Evolutionary conservation across 768 basidiomycete species (phyloP).

Genomic region (Suillus placidus): DNA sequence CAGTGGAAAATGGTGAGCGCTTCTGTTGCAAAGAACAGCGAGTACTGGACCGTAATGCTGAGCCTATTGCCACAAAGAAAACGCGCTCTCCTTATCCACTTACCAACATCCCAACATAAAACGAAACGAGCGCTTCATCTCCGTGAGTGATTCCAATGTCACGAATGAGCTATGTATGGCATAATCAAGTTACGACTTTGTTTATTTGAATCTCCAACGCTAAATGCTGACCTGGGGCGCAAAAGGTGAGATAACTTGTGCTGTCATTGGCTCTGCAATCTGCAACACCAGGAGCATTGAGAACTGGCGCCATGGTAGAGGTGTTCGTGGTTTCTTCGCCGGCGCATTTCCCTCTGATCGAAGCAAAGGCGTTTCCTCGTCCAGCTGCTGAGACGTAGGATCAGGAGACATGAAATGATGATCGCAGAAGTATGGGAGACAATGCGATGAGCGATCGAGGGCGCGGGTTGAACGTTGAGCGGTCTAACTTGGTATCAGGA

Average conservation of each 20-base stretch:
- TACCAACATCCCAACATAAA: slow-evolving; percentile 53
- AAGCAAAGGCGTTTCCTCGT: slow-evolving; percentile 68
- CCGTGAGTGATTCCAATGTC: slow-evolving; percentile 43
- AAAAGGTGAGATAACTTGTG: slow-evolving; percentile 75
- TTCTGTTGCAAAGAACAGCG: slow-evolving; percentile 51
- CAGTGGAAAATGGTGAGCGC: slow-evolving; percentile 51
- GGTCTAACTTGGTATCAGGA: not conserved
- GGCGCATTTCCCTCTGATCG: slow-evolving; percentile 15
- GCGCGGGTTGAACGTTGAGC: not conserved
- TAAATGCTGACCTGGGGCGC: slow-evolving; percentile 53
- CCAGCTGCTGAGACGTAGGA: slow-evolving; percentile 23
- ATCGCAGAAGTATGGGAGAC: not conserved
- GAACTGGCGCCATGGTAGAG: slow-evolving; percentile 72
- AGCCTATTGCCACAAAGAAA: slow-evolving; percentile 1
- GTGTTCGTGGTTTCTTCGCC: slow-evolving; percentile 42
- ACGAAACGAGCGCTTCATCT: slow-evolving; percentile 47
- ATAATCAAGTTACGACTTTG: not conserved
- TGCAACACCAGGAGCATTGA: slow-evolving; percentile 69
- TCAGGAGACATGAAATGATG: slow-evolving; percentile 12
- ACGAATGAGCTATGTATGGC: slow-evolving; percentile 27
- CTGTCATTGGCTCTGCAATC: slow-evolving; percentile 73
- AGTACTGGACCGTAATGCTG: slow-evolving; percentile 36
- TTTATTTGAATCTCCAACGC: not conserved
- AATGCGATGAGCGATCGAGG: not conserved
- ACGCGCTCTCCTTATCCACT: slow-evolving; percentile 14